phyloP scores from a whole-genome alignment of 305 asterid species.

The Caryopteris hybrid region DNA sequence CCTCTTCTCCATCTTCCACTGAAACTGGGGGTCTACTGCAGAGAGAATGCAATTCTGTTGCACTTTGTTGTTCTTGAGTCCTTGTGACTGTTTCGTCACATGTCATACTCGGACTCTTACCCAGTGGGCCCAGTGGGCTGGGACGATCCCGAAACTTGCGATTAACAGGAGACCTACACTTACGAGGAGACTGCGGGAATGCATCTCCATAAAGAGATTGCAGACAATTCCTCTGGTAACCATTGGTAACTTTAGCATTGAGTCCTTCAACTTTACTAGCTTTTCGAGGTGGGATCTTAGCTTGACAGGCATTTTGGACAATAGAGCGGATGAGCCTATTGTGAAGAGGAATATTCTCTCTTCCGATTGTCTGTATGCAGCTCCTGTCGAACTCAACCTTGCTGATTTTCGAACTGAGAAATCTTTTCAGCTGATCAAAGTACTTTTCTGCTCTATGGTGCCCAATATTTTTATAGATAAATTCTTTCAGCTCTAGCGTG shows the following conservation, averaged over 20 bases:
- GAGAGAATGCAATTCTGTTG: conserved; percentile 63
- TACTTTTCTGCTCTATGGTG: conserved; percentile 65
- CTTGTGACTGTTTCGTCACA: conserved; percentile 55
- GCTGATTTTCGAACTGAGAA: conserved; percentile 43
- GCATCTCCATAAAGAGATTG: conserved; percentile 56
- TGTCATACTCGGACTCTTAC: conserved; percentile 59
- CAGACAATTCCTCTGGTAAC: conserved; percentile 43
- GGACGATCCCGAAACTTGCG: conserved; percentile 67
- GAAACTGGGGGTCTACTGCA: conserved; percentile 71
- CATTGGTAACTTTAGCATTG: conserved; percentile 39
- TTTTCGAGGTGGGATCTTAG: conserved; percentile 56
- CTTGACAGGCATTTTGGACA: conserved; percentile 53
- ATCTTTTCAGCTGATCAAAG: conserved; percentile 52
- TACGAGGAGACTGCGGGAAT: conserved; percentile 62
- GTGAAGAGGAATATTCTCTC: conserved; percentile 71
- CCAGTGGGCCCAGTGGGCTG: conserved; percentile 82
- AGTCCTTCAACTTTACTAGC: conserved; percentile 37
- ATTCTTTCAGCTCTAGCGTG: conserved; percentile 57
- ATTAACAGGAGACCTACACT: conserved; percentile 55
- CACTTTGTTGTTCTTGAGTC: conserved; percentile 64
- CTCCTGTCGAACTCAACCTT: conserved; percentile 57
- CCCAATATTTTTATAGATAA: conserved; percentile 58
- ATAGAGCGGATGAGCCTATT: conserved; percentile 67
- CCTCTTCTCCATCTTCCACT: conserved; percentile 91
- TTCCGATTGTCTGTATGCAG: conserved; percentile 57